Conservation (phyloP, 73 alveolate species). For the Tetrahymena borealis region DNA sequence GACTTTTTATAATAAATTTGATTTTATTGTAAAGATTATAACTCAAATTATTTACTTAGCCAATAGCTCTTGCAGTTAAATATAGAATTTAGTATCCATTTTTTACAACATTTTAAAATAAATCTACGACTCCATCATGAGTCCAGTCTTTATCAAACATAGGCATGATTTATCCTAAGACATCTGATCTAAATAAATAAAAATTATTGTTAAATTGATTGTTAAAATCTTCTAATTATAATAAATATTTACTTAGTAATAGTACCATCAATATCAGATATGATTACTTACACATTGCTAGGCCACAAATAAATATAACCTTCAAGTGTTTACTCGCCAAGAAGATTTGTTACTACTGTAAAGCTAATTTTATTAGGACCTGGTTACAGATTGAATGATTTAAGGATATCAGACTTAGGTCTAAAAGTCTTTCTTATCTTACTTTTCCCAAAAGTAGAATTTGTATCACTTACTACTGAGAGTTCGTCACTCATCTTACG, state of each 20-base stretch:
- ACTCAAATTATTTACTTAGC: conserved; percentile 73
- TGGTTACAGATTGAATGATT: conserved; percentile 47
- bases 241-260: conserved; percentile 58
- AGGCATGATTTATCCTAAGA: conserved; percentile 91
- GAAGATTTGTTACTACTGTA: conserved; percentile 35
- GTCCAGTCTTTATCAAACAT: conserved; percentile 91
- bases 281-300: conserved; percentile 62
- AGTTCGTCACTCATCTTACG: neutral
- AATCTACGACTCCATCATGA: conserved; percentile 81
- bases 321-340: conserved; percentile 57
- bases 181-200: conserved; percentile 51
- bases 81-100: conserved; percentile 91
- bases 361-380: conserved; percentile 81
- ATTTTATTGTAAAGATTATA: conserved; percentile 44
- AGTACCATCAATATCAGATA: conserved; percentile 97
- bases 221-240: neutral
- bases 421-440: conserved; percentile 30
- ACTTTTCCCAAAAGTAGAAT: neutral
- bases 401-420: conserved; percentile 73
- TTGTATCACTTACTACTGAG: neutral
- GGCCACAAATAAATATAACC: conserved; percentile 82
- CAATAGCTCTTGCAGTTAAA: conserved; percentile 94
- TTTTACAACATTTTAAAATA: conserved; percentile 55
- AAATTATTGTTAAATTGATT: neutral
- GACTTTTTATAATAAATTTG: conserved; percentile 41